Conservation (phyloP, 495 filamentous ascomycete genomes). For the Penicillium crystallinum region DNA sequence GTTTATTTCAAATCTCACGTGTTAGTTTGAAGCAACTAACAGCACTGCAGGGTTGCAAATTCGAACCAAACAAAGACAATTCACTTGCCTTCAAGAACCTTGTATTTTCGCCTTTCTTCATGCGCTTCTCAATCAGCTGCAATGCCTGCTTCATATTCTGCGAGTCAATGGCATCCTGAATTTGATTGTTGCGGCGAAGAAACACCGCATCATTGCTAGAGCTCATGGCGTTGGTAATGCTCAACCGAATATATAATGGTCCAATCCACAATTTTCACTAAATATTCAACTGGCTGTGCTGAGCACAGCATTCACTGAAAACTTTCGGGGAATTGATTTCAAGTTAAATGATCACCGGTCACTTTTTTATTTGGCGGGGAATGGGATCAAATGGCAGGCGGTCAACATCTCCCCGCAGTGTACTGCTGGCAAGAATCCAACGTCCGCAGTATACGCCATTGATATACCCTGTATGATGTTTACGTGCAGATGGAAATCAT, state of each 20-base stretch:
- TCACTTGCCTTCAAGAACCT: slow-evolving; percentile 34
- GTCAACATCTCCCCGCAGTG: slow-evolving; percentile 13
- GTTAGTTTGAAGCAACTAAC: not conserved
- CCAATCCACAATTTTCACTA: not conserved
- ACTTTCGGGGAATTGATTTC: not conserved
- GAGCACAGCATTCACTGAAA: slow-evolving; percentile 25
- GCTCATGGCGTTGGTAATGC: slow-evolving; percentile 18
- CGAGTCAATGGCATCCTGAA: slow-evolving; percentile 54
- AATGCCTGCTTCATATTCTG: slow-evolving; percentile 55
- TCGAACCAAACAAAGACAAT: not conserved
- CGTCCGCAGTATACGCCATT: not conserved
- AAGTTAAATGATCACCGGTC: slow-evolving; percentile 3
- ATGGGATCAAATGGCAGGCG: slow-evolving; percentile 19
- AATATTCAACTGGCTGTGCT: slow-evolving; percentile 22
- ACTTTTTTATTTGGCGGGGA: slow-evolving; percentile 28
- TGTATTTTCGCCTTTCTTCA: slow-evolving; percentile 56
- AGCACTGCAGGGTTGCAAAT: too few species aligned
- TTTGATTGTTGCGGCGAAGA: slow-evolving; percentile 52
- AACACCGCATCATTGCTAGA: slow-evolving; percentile 40
- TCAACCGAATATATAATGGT: not conserved
- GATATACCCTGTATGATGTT: not conserved
- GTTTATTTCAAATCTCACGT: not conserved
- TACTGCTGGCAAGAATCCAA: not conserved
- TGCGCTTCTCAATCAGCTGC: slow-evolving; percentile 54
- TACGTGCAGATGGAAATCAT: not conserved